These are phyloP conservation scores for Mycena indigotica DNA, from an alignment of 768 basidiomycete species.

Conservation along the genomic window DNA sequence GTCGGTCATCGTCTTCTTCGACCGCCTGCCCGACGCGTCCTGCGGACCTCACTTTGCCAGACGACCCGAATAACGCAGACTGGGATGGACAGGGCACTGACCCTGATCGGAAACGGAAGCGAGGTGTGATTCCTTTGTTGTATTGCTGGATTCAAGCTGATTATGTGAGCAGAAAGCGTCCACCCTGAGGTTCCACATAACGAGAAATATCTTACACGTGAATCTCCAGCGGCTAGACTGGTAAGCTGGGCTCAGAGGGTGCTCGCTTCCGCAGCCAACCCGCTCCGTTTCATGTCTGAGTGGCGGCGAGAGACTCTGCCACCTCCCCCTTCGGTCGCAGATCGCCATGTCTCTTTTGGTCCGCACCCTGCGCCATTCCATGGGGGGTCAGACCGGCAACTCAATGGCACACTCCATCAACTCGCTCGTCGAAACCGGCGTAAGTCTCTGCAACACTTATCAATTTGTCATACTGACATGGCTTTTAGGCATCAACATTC, in stretches of 20 bases:
- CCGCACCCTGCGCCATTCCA: no score
- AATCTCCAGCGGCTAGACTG: background rate
- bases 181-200: background rate
- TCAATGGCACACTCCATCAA: background rate
- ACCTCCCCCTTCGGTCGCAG: background rate
- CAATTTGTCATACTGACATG: background rate
- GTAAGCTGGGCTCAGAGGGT: background rate
- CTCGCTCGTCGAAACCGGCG: background rate
- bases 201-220: no score
- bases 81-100: constrained; percentile 9
- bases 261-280: no score
- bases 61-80: constrained; percentile 10
- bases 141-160: background rate
- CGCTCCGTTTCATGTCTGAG: background rate
- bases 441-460: background rate
- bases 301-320: background rate
- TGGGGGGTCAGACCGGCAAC: background rate
- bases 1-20: background rate
- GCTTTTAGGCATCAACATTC: background rate
- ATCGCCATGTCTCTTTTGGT: background rate
- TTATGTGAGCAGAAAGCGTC: background rate
- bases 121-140: background rate
- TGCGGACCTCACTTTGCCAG: background rate
- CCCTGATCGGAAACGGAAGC: background rate
- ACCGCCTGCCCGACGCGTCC: constrained; percentile 3